Conservation (phyloP, 2,329 filamentous ascomycete genomes). For the Botryosphaeria agaves region DNA sequence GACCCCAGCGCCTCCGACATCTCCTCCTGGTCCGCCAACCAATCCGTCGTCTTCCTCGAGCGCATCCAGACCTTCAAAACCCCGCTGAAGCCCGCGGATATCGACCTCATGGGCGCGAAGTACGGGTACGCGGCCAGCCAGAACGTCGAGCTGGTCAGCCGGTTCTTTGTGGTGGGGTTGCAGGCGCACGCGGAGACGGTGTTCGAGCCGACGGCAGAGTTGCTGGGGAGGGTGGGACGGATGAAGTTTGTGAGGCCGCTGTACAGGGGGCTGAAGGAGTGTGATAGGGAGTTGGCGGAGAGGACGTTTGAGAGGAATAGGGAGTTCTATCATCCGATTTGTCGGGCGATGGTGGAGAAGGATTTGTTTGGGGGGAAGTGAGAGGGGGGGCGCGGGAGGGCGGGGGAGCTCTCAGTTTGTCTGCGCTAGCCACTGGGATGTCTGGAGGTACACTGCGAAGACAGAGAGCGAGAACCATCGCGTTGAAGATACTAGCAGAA, state of each 20-base stretch:
- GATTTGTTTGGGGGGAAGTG: conserved; percentile 38
- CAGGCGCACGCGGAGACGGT: conserved; percentile 51
- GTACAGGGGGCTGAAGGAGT: conserved; percentile 57
- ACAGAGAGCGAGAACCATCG: no score
- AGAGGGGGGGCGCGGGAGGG: no score
- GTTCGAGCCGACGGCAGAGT: conserved; percentile 52
- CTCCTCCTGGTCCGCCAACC: conserved; percentile 61
- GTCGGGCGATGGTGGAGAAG: conserved; percentile 71
- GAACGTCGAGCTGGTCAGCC: conserved; percentile 72
- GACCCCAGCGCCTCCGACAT: conserved; percentile 53
- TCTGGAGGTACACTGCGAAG: no score
- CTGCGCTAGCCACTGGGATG: no score
- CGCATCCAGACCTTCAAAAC: conserved; percentile 50
- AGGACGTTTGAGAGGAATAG: conserved; percentile 74
- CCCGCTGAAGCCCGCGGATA: conserved; percentile 45
- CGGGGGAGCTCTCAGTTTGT: no score
- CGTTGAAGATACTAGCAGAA: no score
- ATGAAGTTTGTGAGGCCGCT: conserved; percentile 96
- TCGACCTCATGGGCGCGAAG: conserved; percentile 52
- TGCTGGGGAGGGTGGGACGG: conserved; percentile 67
- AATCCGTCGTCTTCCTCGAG: conserved; percentile 83
- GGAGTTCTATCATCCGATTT: conserved; percentile 94
- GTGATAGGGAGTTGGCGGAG: conserved; percentile 57
- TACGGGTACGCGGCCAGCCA: conserved; percentile 60
- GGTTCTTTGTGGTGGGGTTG: conserved; percentile 68